Conservation (phyloP, 139 green algal species). For the Closterium sp. region DNA sequence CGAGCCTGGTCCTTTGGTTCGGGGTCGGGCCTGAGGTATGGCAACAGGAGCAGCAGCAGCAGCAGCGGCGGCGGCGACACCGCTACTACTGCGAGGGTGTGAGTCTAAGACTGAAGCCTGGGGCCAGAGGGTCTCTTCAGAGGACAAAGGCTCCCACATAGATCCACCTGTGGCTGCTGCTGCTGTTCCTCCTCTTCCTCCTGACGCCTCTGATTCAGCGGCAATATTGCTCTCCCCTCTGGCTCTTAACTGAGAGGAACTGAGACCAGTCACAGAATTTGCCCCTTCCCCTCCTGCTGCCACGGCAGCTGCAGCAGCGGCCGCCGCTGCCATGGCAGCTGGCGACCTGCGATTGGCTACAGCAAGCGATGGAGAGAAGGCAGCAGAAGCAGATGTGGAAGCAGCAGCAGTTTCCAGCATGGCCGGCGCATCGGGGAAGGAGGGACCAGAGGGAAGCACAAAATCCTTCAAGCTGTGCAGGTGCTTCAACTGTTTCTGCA, state of each 20-base stretch:
- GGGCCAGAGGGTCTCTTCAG: not conserved
- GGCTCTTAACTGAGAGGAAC: not conserved
- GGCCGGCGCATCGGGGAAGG: not conserved
- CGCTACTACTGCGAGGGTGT: not conserved
- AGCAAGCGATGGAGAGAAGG: not conserved
- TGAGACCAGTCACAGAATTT: not conserved
- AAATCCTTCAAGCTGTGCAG: not conserved
- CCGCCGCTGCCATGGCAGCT: constrained; percentile 4
- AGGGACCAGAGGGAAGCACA: not conserved
- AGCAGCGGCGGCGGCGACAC: not conserved
- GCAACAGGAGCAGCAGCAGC: not conserved
- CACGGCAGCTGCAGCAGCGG: not conserved
- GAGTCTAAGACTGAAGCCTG: not conserved
- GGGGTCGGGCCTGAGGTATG: not conserved
- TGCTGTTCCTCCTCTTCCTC: not conserved
- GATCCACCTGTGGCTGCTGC: not conserved
- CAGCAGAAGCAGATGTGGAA: not conserved
- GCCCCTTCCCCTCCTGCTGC: not conserved
- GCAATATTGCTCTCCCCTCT: not conserved
- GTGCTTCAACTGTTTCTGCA: not conserved
- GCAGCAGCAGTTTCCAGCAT: not conserved
- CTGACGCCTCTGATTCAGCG: not conserved
- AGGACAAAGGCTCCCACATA: not conserved
- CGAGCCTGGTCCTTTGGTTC: not conserved
- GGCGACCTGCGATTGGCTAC: not conserved